Percentiles rank a stretch among this genome's conserved stretches.
phyloP scores from a whole-genome alignment of 169 alveolate species.

The Theileria sp. region DNA sequence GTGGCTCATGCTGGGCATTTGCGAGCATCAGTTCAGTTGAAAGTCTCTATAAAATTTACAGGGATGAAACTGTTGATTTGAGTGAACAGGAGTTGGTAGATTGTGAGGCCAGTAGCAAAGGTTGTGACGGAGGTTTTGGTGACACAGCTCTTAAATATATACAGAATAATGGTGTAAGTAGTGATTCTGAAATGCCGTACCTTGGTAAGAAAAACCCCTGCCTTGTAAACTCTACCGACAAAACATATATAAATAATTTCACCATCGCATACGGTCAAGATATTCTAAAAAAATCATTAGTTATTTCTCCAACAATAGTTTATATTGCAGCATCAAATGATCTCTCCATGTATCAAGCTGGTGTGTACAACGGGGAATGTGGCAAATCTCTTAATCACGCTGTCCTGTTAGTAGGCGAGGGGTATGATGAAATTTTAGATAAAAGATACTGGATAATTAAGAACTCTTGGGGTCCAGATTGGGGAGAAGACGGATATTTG shows the following conservation, averaged over 20 bases:
- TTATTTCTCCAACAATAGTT: slow-evolving; percentile 81
- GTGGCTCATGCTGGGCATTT: slow-evolving; percentile 88
- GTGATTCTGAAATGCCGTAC: slow-evolving; percentile 76
- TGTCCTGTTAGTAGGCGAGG: slow-evolving; percentile 82
- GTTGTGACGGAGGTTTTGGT: slow-evolving; percentile 87
- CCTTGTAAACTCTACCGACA: slow-evolving; percentile 15
- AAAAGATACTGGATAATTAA: slow-evolving; percentile 77
- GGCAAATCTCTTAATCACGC: slow-evolving; percentile 74
- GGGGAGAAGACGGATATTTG: slow-evolving; percentile 84
- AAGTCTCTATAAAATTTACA: slow-evolving; percentile 68
- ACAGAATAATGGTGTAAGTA: slow-evolving; percentile 68
- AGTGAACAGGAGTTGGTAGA: slow-evolving; percentile 88
- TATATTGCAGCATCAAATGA: slow-evolving; percentile 85
- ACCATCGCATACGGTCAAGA: slow-evolving; percentile 35
- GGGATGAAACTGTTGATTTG: slow-evolving; percentile 36
- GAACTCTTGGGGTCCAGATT: slow-evolving; percentile 83
- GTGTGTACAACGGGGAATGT: slow-evolving; percentile 74
- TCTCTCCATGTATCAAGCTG: slow-evolving; percentile 79
- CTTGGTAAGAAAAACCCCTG: slow-evolving; percentile 57
- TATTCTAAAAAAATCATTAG: slow-evolving; percentile 67
- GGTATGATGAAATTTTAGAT: slow-evolving; percentile 50
- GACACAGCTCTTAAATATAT: slow-evolving; percentile 80
- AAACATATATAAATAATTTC: slow-evolving; percentile 20
- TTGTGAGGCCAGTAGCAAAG: slow-evolving; percentile 72
- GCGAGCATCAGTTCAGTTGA: slow-evolving; percentile 77